Conservation (phyloP, 352 stramenopile genomes). For the Globisporangium takayamanum region DNA sequence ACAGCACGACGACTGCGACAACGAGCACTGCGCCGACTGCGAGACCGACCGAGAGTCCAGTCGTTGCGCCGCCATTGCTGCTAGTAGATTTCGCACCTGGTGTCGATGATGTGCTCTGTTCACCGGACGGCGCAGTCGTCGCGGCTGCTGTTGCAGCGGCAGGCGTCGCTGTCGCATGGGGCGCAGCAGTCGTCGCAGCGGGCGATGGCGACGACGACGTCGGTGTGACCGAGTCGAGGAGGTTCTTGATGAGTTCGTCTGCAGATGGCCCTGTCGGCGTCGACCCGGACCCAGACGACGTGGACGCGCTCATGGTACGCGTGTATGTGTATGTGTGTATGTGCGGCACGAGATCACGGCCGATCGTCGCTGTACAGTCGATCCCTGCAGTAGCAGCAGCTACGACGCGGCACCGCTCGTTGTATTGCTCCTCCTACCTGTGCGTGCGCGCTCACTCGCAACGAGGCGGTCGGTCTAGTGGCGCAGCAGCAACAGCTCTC, state of each 20-base stretch:
- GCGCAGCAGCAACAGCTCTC: too few species aligned
- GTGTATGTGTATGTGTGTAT: too few species aligned
- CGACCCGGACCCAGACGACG: constrained; percentile 2
- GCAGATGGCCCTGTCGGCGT: constrained; percentile 3
- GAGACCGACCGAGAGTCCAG: constrained; percentile 11
- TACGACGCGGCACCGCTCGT: too few species aligned
- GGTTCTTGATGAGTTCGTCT: constrained; percentile 17
- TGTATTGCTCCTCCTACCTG: too few species aligned
- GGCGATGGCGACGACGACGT: not conserved
- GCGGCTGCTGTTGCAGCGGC: not conserved
- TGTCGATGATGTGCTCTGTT: constrained; percentile 7
- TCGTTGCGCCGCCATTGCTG: not conserved
- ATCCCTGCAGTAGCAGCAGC: too few species aligned
- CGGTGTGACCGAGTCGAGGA: constrained; percentile 15
- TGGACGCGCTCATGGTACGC: constrained; percentile 10
- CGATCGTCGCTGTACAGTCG: too few species aligned
- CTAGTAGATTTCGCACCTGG: not conserved
- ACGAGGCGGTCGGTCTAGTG: too few species aligned
- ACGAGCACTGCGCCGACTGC: constrained; percentile 9
- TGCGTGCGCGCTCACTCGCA: too few species aligned
- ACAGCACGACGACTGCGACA: constrained; percentile 10
- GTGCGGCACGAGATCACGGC: too few species aligned
- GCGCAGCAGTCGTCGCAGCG: not conserved
- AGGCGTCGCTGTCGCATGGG: not conserved
- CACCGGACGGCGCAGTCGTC: not conserved